A percentile compares a stretch with the other conserved stretches of the same genome.
phyloP scores from a whole-genome alignment of 179 eudicot genomes.

The Beta corolliflora region DNA sequence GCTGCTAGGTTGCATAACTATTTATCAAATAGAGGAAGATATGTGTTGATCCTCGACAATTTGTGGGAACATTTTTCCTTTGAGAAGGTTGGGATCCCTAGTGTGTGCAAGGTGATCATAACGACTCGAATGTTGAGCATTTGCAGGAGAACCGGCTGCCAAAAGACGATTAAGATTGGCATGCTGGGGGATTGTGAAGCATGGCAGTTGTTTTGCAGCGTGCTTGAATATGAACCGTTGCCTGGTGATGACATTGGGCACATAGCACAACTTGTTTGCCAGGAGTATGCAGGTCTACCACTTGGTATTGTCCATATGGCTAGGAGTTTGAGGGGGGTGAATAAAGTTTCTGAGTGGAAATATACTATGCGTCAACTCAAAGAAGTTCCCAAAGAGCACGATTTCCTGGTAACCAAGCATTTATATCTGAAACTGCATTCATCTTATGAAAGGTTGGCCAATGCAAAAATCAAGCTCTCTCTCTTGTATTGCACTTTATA shows the following conservation, averaged over 20 bases:
- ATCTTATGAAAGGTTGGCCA: conserved; percentile 1
- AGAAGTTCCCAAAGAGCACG: neutral
- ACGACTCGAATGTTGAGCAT: conserved; percentile 3
- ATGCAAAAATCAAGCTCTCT: neutral
- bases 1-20: conserved; percentile 3
- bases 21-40: neutral
- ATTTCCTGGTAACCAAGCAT: neutral
- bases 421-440: neutral
- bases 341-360: conserved; percentile 11
- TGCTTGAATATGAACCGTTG: neutral
- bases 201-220: conserved; percentile 16
- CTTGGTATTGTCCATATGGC: conserved; percentile 14
- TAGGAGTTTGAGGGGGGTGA: conserved; percentile 12
- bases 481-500: neutral
- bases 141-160: conserved; percentile 10
- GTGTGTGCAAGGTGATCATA: conserved; percentile 14
- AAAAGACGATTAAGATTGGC: neutral
- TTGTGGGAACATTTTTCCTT: conserved; percentile 11
- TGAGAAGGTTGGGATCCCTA: conserved; percentile 16
- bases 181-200: neutral
- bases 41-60: conserved; percentile 10
- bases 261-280: neutral
- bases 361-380: neutral
- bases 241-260: neutral
- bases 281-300: conserved; percentile 17